phyloP scores from a whole-genome alignment of 495 filamentous ascomycete genomes.

The Lasiosphaeriaceae sp. region DNA sequence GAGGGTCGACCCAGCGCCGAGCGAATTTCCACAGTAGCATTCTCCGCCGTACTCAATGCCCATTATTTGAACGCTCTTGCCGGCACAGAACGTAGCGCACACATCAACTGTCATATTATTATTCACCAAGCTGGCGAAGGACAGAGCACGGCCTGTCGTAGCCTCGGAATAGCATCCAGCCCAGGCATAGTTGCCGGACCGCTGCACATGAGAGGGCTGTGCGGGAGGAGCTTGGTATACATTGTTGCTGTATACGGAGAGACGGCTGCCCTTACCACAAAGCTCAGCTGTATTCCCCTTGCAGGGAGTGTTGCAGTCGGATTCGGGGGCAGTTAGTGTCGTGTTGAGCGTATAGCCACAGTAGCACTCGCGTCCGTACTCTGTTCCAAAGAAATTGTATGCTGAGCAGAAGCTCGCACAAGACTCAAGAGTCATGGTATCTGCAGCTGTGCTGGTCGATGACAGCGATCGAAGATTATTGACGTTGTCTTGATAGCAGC shows the following conservation, averaged over 20 bases:
- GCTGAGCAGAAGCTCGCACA: slow-evolving; percentile 50
- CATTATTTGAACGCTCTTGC: slow-evolving; percentile 17
- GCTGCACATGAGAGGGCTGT: slow-evolving; percentile 22
- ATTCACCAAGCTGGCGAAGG: slow-evolving; percentile 38
- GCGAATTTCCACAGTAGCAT: slow-evolving; percentile 42
- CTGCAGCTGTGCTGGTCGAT: slow-evolving; percentile 31
- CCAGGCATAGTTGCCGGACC: slow-evolving; percentile 28
- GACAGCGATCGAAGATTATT: slow-evolving; percentile 47
- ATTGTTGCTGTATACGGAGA: slow-evolving; percentile 30
- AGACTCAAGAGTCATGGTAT: slow-evolving; percentile 47
- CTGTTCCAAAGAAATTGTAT: slow-evolving; percentile 28
- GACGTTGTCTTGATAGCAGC: slow-evolving; percentile 29
- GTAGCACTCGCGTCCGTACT: slow-evolving; percentile 15
- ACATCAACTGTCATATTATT: slow-evolving; percentile 33
- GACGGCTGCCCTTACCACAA: slow-evolving; percentile 30
- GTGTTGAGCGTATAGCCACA: slow-evolving; percentile 23
- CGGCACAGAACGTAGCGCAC: slow-evolving; percentile 31
- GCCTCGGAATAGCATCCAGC: slow-evolving; percentile 37
- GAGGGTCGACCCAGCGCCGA: slow-evolving; percentile 22
- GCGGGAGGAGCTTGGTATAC: slow-evolving; percentile 15
- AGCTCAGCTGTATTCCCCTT: slow-evolving; percentile 25
- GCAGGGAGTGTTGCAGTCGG: slow-evolving; percentile 23
- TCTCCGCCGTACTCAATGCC: slow-evolving; percentile 30
- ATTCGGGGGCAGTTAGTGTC: slow-evolving; percentile 13
- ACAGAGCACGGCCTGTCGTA: slow-evolving; percentile 46